A percentile compares a stretch with the other conserved stretches of the same genome.
phyloP scores from a whole-genome alignment of 768 basidiomycete species.

The Termitomyces sp. region DNA sequence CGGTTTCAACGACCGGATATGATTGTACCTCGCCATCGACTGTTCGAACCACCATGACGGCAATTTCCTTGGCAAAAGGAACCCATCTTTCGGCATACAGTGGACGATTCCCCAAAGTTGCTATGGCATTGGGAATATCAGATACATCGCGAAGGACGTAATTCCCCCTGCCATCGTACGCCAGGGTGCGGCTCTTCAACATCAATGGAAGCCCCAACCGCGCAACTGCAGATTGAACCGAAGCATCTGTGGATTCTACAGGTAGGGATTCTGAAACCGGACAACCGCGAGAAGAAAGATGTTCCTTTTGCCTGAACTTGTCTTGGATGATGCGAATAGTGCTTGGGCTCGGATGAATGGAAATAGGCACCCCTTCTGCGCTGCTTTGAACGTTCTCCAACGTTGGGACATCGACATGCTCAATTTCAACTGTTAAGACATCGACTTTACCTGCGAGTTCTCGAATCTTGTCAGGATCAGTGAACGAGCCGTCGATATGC shows the following conservation, averaged over 20 bases:
- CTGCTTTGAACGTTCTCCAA: slow-evolving; percentile 56
- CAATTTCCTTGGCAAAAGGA: slow-evolving; percentile 83
- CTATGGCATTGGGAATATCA: slow-evolving; percentile 49
- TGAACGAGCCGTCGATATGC: slow-evolving; percentile 90
- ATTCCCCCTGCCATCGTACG: slow-evolving; percentile 96
- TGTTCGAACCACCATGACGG: slow-evolving; percentile 94
- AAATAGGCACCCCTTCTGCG: slow-evolving; percentile 27
- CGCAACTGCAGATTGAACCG: slow-evolving; percentile 49
- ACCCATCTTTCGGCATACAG: slow-evolving; percentile 96
- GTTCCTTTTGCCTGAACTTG: slow-evolving; percentile 71
- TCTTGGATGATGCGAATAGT: slow-evolving; percentile 90
- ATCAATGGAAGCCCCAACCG: slow-evolving; percentile 84
- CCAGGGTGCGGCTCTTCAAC: slow-evolving; percentile 93
- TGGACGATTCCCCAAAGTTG: slow-evolving; percentile 58
- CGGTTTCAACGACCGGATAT: slow-evolving; percentile 92
- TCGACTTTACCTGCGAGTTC: slow-evolving; percentile 80
- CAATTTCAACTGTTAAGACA: slow-evolving; percentile 92
- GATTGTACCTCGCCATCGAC: slow-evolving; percentile 68
- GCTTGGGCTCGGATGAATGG: slow-evolving; percentile 74
- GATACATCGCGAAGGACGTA: slow-evolving; percentile 61
- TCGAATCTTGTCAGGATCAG: slow-evolving; percentile 73
- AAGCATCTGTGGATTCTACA: slow-evolving; percentile 52
- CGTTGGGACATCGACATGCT: slow-evolving; percentile 84
- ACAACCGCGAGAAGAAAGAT: slow-evolving; percentile 62
- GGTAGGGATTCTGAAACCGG: slow-evolving; percentile 60